These are phyloP conservation scores for Escovopsis sp. DNA, from an alignment of 2,329 filamentous ascomycete genomes.

Conservation along the genomic window DNA sequence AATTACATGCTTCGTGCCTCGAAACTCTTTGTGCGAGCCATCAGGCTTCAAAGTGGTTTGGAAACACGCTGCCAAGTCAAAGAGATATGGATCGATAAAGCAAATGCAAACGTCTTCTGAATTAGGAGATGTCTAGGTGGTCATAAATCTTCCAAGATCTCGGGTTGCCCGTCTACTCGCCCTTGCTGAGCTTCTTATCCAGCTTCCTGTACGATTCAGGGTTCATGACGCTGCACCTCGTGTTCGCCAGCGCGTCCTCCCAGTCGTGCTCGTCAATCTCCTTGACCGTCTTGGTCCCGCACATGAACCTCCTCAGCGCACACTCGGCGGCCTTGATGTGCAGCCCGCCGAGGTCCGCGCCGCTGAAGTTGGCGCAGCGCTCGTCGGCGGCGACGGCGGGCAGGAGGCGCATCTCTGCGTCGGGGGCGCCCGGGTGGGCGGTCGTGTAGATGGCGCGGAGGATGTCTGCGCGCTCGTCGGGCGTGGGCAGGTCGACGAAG, in stretches of 20 bases:
- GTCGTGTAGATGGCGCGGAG: conserved; percentile 51
- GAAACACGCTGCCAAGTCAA: too few species aligned
- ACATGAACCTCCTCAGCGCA: conserved; percentile 27
- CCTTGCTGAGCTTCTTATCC: conserved; percentile 18
- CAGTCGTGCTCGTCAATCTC: conserved; percentile 30
- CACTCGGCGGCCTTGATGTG: conserved; percentile 36
- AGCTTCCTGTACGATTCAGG: conserved; percentile 28
- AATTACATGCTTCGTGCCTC: too few species aligned
- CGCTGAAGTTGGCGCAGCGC: conserved; percentile 64
- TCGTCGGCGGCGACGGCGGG: conserved; percentile 49
- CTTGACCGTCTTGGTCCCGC: conserved; percentile 11
- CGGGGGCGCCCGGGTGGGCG: conserved; percentile 15
- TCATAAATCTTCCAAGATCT: too few species aligned
- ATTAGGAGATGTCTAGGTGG: too few species aligned
- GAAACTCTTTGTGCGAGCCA: too few species aligned
- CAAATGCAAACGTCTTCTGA: too few species aligned
- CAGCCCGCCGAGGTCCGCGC: conserved; percentile 41
- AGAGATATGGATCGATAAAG: too few species aligned
- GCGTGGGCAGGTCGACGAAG: conserved; percentile 73
- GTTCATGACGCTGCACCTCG: conserved; percentile 35
- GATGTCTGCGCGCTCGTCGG: conserved; percentile 73
- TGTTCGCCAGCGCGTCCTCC: conserved; percentile 34
- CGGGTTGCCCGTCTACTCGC: conserved; percentile 13
- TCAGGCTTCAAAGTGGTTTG: too few species aligned
- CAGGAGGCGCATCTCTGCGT: conserved; percentile 39